Percentiles rank a stretch among this genome's conserved stretches.
Evolutionary conservation across 2,329 filamentous ascomycete species (phyloP).

Genomic region (Rhynchosporium agropyri): DNA sequence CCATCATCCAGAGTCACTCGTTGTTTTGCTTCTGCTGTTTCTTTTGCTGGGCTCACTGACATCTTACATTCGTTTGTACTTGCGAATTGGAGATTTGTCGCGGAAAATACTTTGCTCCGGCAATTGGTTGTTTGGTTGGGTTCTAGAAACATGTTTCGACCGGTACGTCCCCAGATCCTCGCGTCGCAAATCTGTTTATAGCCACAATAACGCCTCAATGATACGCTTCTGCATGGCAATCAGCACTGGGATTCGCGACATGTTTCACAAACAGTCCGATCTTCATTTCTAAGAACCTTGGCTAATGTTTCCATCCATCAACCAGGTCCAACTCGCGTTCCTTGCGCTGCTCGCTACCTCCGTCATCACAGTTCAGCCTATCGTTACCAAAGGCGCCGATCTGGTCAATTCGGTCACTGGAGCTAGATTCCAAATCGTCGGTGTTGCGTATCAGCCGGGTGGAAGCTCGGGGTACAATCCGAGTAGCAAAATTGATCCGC

Average conservation of each 20-base stretch:
- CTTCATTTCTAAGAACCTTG: conserved; percentile 3
- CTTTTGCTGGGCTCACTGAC: not conserved
- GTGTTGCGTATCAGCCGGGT: conserved; percentile 70
- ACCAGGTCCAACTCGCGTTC: conserved; percentile 30
- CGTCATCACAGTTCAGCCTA: conserved; percentile 58
- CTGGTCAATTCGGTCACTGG: conserved; percentile 63
- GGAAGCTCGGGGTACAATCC: conserved; percentile 65
- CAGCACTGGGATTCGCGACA: not conserved
- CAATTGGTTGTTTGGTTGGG: not conserved
- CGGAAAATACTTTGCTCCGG: conserved; percentile 1
- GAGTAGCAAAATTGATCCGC: conserved; percentile 55
- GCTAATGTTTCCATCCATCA: conserved; percentile 9
- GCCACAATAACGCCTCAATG: conserved; percentile 8
- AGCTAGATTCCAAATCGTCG: conserved; percentile 66
- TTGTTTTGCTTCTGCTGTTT: conserved; percentile 1
- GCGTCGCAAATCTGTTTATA: conserved; percentile 48
- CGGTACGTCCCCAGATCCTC: conserved; percentile 40
- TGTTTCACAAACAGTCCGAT: not conserved
- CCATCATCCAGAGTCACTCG: conserved; percentile 3
- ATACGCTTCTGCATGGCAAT: not conserved
- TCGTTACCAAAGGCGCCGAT: conserved; percentile 58
- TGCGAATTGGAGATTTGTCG: not conserved
- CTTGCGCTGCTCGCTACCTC: conserved; percentile 42
- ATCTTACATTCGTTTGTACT: not conserved
- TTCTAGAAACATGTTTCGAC: conserved; percentile 16